phyloP scores from a whole-genome alignment of 495 filamentous ascomycete species.

The Xylaria flabelliformis region DNA sequence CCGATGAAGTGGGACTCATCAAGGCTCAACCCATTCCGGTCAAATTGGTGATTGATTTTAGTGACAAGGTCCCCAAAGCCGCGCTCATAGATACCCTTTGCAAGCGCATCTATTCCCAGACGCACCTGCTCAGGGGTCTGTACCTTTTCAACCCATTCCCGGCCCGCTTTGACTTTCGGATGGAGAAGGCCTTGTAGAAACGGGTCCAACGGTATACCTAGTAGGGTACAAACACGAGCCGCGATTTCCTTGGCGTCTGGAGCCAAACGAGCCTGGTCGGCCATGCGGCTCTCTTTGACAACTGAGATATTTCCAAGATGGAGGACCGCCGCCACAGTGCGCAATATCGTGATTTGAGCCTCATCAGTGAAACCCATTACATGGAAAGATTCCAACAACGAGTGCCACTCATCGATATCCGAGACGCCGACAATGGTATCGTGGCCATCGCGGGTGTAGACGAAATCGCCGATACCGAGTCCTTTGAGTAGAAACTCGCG shows the following conservation, averaged over 20 bases:
- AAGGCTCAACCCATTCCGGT: constrained; percentile 73
- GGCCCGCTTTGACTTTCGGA: constrained; percentile 90
- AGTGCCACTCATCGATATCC: constrained; percentile 88
- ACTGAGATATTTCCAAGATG: constrained; percentile 93
- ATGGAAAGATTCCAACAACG: constrained; percentile 87
- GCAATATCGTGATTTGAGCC: constrained; percentile 82
- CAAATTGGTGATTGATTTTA: constrained; percentile 90
- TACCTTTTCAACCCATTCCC: constrained; percentile 98
- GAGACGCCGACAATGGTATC: constrained; percentile 90
- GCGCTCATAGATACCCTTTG: constrained; percentile 97
- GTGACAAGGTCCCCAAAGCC: constrained; percentile 91
- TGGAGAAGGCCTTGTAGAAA: constrained; percentile 91
- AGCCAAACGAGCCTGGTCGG: constrained; percentile 86
- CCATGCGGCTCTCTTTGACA: constrained; percentile 84
- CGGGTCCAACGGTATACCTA: constrained; percentile 82
- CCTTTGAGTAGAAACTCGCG: constrained; percentile 76
- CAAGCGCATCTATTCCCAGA: constrained; percentile 85
- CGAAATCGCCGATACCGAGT: constrained; percentile 81
- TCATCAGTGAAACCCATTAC: constrained; percentile 93
- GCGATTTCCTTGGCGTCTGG: constrained; percentile 73
- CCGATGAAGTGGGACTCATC: constrained; percentile 97
- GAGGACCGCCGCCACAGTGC: constrained; percentile 87
- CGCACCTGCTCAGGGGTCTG: constrained; percentile 97
- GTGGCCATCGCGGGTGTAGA: constrained; percentile 89
- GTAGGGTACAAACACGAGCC: constrained; percentile 77